Evolutionary conservation across 2,329 filamentous ascomycete genomes (phyloP).

Genomic region (Microdochium bolleyi): DNA sequence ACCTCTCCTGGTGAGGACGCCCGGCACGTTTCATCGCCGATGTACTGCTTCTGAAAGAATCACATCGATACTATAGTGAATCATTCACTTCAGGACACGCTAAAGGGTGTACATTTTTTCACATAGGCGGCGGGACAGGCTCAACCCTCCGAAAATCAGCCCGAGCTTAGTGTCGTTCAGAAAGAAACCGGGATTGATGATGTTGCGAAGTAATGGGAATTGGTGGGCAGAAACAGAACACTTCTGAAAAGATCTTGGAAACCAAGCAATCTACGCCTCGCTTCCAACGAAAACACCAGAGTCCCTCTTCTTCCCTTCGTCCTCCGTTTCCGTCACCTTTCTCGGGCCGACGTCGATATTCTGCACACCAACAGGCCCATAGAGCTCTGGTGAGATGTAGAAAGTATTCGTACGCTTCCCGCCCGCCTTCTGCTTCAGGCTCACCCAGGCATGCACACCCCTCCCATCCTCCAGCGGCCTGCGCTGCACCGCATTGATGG

Average conservation of each 20-base stretch:
- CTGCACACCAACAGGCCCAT: neutral
- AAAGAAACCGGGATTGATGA: too few relatives aligned
- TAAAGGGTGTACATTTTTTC: too few relatives aligned
- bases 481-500: conserved; percentile 8
- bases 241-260: neutral
- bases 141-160: too few relatives aligned
- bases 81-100: too few relatives aligned
- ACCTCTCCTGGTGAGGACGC: too few relatives aligned
- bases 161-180: too few relatives aligned
- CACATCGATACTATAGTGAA: too few relatives aligned
- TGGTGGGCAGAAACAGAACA: neutral
- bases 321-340: too few relatives aligned
- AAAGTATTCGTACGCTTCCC: conserved; percentile 6
- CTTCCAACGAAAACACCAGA: neutral
- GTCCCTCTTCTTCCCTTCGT: neutral
- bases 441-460: conserved; percentile 9
- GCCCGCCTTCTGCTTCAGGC: conserved; percentile 5
- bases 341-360: neutral
- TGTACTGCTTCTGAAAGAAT: too few relatives aligned
- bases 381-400: conserved; percentile 8
- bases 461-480: conserved; percentile 3
- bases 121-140: too few relatives aligned
- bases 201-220: neutral
- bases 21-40: too few relatives aligned
- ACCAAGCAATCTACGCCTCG: neutral